Percentiles rank a stretch among this genome's conserved stretches.
These are phyloP conservation scores for Acer yangbiense DNA, from an alignment of 345 rosid species.

Conservation along the genomic window DNA sequence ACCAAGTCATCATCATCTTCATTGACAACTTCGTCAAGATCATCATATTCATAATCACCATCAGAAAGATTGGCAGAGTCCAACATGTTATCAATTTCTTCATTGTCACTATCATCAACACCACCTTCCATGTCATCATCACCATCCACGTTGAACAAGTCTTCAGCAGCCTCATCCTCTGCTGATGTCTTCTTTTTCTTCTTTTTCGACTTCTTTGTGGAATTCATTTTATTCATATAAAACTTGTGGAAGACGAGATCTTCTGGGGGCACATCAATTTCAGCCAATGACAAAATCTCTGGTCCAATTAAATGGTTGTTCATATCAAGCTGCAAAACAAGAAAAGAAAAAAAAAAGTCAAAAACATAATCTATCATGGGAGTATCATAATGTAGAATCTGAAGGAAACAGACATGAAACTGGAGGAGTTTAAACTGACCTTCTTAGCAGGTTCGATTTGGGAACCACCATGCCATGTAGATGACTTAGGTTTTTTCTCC, in stretches of 20 bases:
- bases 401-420: neutral
- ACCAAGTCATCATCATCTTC: slow-evolving; percentile 79
- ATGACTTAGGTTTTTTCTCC: slow-evolving; percentile 94
- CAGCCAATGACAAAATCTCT: slow-evolving; percentile 83
- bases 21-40: slow-evolving; percentile 61
- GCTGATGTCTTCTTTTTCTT: slow-evolving; percentile 81
- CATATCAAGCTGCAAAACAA: slow-evolving; percentile 65
- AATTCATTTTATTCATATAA: slow-evolving; percentile 74
- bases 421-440: slow-evolving; percentile 39
- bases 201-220: slow-evolving; percentile 64
- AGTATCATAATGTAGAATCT: neutral
- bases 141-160: slow-evolving; percentile 61
- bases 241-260: slow-evolving; percentile 96
- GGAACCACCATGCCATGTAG: slow-evolving; percentile 94
- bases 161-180: slow-evolving; percentile 78
- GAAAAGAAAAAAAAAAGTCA: slow-evolving; percentile 13
- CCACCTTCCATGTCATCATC: slow-evolving; percentile 54
- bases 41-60: slow-evolving; percentile 78
- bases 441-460: slow-evolving; percentile 96
- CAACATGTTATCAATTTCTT: slow-evolving; percentile 81
- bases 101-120: slow-evolving; percentile 82
- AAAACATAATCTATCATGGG: neutral
- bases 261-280: slow-evolving; percentile 87
- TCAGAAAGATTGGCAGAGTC: slow-evolving; percentile 61
- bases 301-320: slow-evolving; percentile 73